phyloP scores from a whole-genome alignment of 106 monocot genomes.

The Acanthochlamys bracteata region DNA sequence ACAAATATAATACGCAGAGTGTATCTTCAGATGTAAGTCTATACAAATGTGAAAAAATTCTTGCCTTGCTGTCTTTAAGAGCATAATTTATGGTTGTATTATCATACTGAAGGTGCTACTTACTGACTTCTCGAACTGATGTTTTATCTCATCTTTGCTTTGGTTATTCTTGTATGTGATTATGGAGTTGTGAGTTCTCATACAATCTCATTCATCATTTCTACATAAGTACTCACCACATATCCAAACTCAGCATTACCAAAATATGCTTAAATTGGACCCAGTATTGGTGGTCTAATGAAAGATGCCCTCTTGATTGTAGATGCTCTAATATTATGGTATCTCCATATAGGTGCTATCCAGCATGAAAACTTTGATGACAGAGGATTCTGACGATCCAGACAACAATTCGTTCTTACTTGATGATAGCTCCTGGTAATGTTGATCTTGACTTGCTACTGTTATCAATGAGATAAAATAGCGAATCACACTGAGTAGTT shows the following conservation, averaged over 20 bases:
- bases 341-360: constrained; percentile 49
- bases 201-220: too few species aligned
- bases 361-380: constrained; percentile 50
- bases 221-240: too few species aligned
- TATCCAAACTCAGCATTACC: neutral
- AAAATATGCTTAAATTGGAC: neutral
- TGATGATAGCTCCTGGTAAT: constrained; percentile 73
- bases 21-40: constrained; percentile 66
- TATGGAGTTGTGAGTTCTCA: neutral
- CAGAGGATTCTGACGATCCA: constrained; percentile 51
- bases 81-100: neutral
- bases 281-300: too few species aligned
- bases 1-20: constrained; percentile 76
- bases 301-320: too few species aligned
- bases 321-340: too few species aligned
- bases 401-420: constrained; percentile 46
- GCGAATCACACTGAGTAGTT: neutral
- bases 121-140: neutral
- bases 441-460: too few species aligned
- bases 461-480: too few species aligned
- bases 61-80: too few species aligned
- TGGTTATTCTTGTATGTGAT: neutral
- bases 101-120: neutral
- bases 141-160: neutral
- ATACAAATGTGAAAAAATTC: too few species aligned